Evolutionary conservation across 2,329 filamentous ascomycete species (phyloP), one percentile per base, ranked within the genome.

Genomic region (Xylariaceae sp.): DNA sequence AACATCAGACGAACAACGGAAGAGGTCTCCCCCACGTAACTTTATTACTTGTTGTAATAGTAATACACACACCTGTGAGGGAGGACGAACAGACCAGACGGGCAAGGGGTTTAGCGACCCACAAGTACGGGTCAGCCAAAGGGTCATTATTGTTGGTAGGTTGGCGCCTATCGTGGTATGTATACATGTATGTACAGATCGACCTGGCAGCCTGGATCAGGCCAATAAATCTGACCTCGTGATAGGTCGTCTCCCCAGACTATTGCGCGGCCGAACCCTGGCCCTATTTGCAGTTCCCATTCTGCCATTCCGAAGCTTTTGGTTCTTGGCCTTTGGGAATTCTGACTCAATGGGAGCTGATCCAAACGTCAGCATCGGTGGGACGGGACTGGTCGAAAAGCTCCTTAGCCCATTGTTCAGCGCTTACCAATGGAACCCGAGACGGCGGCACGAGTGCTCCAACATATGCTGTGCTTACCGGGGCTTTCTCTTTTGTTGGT

Each of bases 221-320:
- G 21, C 42, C 48, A 18, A 45, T 51, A 18, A 45, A 52, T 57
- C 52, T 52, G 52, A 42, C 49, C 44, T 56, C n/a, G 44, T 56
- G 52, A 60, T 62, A 62, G 60, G 57, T 47, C 48, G 41, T 58
- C 26, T 52, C 47, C 32, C 32, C 29, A 60, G 40, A 52, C 58
- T 54, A 56, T 60, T 48, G 45, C 60, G 44, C 57, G 60, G 60
- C 60, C 60, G 60, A 60, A 56, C 60, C 60, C 60, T 54, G 57
- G 57, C 57, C 54, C 32, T 10, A 9, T 9, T 26, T 4, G 4
- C 23, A 26, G 23, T 16, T 37, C 32, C 32, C 7, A 37, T 7
- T 37, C n/a, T 37, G 3, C 32, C 32, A 12, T 37, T 37, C 32
- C 32, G 32, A 37, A 37, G 32, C 32, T 37, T 16, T 37, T 4